Base-by-base conservation (phyloP, 306 rosid species). In the Begonia fuchsioides region DNA sequence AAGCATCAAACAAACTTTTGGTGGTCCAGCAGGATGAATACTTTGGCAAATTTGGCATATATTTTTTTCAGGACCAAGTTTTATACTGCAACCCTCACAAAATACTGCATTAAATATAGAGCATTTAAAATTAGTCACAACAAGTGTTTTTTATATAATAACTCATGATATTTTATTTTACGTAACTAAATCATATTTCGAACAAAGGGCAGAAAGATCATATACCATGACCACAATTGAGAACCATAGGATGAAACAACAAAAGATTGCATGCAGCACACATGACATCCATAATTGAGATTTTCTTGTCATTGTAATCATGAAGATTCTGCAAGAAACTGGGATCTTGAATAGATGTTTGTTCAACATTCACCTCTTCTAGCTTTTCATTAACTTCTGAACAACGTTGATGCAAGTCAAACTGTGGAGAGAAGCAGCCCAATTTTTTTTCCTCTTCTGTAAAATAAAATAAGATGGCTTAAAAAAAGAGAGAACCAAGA, bases 141-240 rank as follows among this genome's bases (percentile, higher is more conserved):
- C 7, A 26, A 3, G 7, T 26, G n/a, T 26, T 26, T 26, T 20
- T 20, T 20, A 6, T 3, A 26, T 26, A 26, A 26, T 26, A 26
- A 26, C 35, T 26, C 35, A 26, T 26, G 35, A 26, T 26, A 26
- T 26, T 26, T 26, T 2, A 5, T 26, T 26, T 6, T 26, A 26
- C 35, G 7, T 26, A 2, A 26, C 35, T 26, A 26, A 26, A 26
- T 8, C 5, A 26, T 26, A 26, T 26, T 26, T 26, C 7, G 44
- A 50, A 39, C 32, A 46, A 35, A 59, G 38, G 18, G 44, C 52
- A 32, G 40, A 19, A 56, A 9, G 9, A 15, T 19, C 13, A 57
- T 12, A 14, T 80, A 87, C 96, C 93, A 49, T 87, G 94, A 44
- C 96, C 96, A 72, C 96, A 87, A 56, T 80, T 78, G 55, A 83